A percentile compares a stretch with the other conserved stretches of the same genome.
Conservation (phyloP, 1,284 basidiomycete species). For the Hymenochaete sp. region DNA sequence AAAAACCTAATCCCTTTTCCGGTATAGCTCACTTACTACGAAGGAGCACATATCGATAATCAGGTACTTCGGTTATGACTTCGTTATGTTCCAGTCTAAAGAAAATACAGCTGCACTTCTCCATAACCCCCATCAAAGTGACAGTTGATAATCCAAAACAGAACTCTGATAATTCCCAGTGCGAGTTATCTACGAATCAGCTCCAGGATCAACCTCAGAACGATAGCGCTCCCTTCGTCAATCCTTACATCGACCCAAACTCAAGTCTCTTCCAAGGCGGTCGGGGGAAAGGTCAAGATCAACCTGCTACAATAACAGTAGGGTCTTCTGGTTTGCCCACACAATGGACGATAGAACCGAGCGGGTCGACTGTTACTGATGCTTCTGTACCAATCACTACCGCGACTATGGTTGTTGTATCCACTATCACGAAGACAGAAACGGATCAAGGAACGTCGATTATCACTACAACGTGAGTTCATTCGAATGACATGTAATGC, state of each 20-base stretch:
- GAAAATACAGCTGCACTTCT: constrained; percentile 26
- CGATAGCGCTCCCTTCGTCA: constrained; percentile 23
- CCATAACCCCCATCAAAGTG: constrained; percentile 38
- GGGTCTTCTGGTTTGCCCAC: constrained; percentile 18
- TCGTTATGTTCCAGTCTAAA: neutral
- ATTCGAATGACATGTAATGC: neutral
- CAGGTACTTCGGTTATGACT: constrained; percentile 15
- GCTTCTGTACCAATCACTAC: constrained; percentile 15
- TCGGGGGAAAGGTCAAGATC: neutral
- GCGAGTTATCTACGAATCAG: constrained; percentile 24
- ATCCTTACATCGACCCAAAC: constrained; percentile 18
- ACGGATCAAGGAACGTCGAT: constrained; percentile 1
- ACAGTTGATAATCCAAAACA: constrained; percentile 29
- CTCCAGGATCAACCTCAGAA: constrained; percentile 33
- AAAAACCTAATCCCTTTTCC: neutral
- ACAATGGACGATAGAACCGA: constrained; percentile 16
- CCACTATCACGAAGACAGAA: constrained; percentile 9
- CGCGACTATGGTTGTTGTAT: constrained; percentile 13
- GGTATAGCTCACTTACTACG: constrained; percentile 42
- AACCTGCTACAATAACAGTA: constrained; percentile 11
- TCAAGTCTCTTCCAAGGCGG: constrained; percentile 19
- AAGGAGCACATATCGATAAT: constrained; percentile 33
- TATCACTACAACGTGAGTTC: constrained; percentile 11
- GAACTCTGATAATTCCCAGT: constrained; percentile 10
- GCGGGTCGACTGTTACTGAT: constrained; percentile 10